These are phyloP conservation scores for Yamadazyma insecticola DNA, from an alignment of 805 yeast species.

Conservation along the genomic window DNA sequence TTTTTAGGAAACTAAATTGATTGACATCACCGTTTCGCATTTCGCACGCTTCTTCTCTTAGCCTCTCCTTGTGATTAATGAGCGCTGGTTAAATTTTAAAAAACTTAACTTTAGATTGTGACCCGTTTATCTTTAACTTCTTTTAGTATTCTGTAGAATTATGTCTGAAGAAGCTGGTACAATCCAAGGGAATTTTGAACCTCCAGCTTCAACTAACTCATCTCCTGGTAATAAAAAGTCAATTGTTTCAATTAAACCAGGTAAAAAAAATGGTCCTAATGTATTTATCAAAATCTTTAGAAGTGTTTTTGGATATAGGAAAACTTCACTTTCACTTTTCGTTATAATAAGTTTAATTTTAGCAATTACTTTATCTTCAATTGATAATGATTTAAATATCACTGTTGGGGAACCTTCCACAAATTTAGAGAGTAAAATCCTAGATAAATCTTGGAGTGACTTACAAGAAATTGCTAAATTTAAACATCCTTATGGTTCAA, in stretches of 20 bases:
- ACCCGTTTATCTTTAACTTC: no score
- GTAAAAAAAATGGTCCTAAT: constrained; percentile 9
- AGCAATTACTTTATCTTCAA: constrained; percentile 34
- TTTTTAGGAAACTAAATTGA: no score
- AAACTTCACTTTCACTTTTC: constrained; percentile 60
- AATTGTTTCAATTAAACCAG: neutral
- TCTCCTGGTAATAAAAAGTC: constrained; percentile 3
- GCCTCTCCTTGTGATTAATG: no score
- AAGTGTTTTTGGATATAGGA: constrained; percentile 63
- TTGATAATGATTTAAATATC: constrained; percentile 33
- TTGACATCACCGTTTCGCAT: no score
- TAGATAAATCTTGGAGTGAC: constrained; percentile 59
- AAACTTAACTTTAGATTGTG: no score
- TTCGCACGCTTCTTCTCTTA: no score
- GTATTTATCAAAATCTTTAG: constrained; percentile 27
- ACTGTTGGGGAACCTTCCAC: constrained; percentile 42
- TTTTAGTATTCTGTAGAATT: no score
- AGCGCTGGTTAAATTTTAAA: no score
- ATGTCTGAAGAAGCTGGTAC: no score
- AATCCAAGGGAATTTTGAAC: no score
- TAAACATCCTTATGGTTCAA: constrained; percentile 78
- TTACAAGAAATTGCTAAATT: constrained; percentile 61
- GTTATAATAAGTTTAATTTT: constrained; percentile 44
- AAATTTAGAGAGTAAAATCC: constrained; percentile 30
- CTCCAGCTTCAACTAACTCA: no score